Evolutionary conservation across 305 asterid species (phyloP), one percentile per base, ranked within the genome.

Genomic region (Euphrasia arctica): DNA sequence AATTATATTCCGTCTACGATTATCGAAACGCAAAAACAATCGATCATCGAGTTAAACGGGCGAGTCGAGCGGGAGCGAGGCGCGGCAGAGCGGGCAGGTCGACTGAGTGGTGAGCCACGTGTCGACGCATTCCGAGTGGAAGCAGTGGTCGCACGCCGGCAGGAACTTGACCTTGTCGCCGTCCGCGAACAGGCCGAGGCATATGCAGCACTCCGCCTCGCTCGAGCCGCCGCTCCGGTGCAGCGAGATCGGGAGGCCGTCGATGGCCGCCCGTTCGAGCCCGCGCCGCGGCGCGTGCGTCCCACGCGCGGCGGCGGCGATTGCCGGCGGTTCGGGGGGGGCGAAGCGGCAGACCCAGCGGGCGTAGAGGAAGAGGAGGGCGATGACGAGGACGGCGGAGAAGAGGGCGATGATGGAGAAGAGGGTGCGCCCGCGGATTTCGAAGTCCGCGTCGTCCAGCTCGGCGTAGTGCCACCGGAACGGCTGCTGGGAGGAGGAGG

Each of bases 71-170:
- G 72, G 79, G 75, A 90, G 79, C 55, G 84, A 78, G 6, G 77
- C 76, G 13, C 97, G 94, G 55, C 97, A 90, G 3, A 90, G 82
- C 32, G 97, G 97, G 69, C 97, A 90, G 61, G 77, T 90, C 4
- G 97, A 82, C 47, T 82, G 87, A 70, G 87, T 76, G 10, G 68
- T 67, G 54, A 90, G 89, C 97, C 97, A 90, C 72, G 47, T 70
- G 69, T 87, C 95, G 34, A 90, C 88, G 10, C 97, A 90, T 68
- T 83, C 95, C 10, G 85, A 81, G 72, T 89, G 97, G 67, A 81
- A 89, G 11, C 77, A 69, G 74, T 89, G 97, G 48, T 60, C 54
- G 73, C 95, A 89, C 9, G 49, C 58, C 4, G 97, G 95, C 66
- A 89, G 64, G 12, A 81, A 74, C 63, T 79, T 87, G 9, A 85